Evolutionary conservation across 1,139 yeast species (phyloP).

Genomic region (Yamadazyma blattariae): DNA sequence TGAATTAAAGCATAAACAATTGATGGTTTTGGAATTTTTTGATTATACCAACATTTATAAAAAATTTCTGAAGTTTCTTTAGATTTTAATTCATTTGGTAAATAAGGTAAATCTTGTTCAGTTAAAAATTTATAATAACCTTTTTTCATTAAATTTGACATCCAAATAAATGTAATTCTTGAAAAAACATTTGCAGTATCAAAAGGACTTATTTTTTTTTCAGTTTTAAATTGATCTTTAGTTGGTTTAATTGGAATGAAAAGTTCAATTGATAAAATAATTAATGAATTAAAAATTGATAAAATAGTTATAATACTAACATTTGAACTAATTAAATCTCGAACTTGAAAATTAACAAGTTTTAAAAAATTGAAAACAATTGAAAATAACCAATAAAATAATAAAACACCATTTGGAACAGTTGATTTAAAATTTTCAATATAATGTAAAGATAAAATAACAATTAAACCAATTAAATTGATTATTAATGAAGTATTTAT

Average conservation of each 20-base stretch:
- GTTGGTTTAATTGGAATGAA: conserved; percentile 41
- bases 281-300: conserved; percentile 45
- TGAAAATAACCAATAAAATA: conserved; percentile 75
- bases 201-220: conserved; percentile 51
- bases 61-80: conserved; percentile 48
- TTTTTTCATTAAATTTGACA: conserved; percentile 82
- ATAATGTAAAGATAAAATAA: conserved; percentile 61
- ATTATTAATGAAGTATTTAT: conserved; percentile 39
- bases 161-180: conserved; percentile 82
- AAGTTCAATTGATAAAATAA: conserved; percentile 56
- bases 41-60: conserved; percentile 58
- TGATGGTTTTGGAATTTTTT: conserved; percentile 51
- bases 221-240: conserved; percentile 35
- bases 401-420: conserved; percentile 66
- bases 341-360: conserved; percentile 46
- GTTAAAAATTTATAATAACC: conserved; percentile 76
- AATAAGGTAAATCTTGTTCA: conserved; percentile 75
- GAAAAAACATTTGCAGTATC: conserved; percentile 84
- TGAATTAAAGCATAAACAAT: conserved; percentile 57
- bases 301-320: conserved; percentile 46
- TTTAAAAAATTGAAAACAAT: conserved; percentile 37
- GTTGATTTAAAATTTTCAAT: conserved; percentile 66
- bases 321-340: conserved; percentile 34
- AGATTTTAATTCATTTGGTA: conserved; percentile 67
- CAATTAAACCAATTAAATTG: conserved; percentile 40